Conservation (phyloP, 2,329 filamentous ascomycete species). For the Aspergillus fijiensis region DNA sequence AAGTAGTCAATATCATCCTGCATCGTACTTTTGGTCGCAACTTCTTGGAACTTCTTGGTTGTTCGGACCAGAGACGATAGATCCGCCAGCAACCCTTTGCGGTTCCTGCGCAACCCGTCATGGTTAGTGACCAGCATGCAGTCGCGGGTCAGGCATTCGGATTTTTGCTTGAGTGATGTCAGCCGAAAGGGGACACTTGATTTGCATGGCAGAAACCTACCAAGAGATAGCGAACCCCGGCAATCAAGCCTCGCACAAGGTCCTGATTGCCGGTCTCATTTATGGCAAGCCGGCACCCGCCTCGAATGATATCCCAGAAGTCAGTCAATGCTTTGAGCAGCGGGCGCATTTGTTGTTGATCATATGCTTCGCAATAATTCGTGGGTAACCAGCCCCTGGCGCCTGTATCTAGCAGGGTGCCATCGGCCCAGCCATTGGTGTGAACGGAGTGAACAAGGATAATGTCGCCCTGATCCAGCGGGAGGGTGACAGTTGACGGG, state of each 20-base stretch:
- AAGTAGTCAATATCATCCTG: conserved; percentile 52
- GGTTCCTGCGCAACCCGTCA: conserved; percentile 72
- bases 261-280: conserved; percentile 86
- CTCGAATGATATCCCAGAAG: conserved; percentile 87
- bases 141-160: conserved; percentile 82
- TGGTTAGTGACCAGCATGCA: conserved; percentile 71
- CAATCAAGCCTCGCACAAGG: conserved; percentile 90
- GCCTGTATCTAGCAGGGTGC: conserved; percentile 81
- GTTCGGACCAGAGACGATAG: conserved; percentile 86
- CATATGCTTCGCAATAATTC: conserved; percentile 96
- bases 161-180: conserved; percentile 66
- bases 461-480: conserved; percentile 85
- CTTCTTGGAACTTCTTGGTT: conserved; percentile 79
- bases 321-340: conserved; percentile 83
- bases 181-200: not conserved
- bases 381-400: conserved; percentile 94
- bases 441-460: conserved; percentile 95
- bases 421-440: conserved; percentile 97
- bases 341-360: conserved; percentile 80
- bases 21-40: conserved; percentile 53
- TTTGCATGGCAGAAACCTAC: conserved; percentile 54
- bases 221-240: conserved; percentile 84
- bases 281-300: conserved; percentile 71
- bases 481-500: conserved; percentile 84
- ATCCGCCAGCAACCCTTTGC: conserved; percentile 86